These are phyloP conservation scores for Coniochaeta sp. DNA, from an alignment of 2,329 filamentous ascomycete species.

Conservation along the genomic window DNA sequence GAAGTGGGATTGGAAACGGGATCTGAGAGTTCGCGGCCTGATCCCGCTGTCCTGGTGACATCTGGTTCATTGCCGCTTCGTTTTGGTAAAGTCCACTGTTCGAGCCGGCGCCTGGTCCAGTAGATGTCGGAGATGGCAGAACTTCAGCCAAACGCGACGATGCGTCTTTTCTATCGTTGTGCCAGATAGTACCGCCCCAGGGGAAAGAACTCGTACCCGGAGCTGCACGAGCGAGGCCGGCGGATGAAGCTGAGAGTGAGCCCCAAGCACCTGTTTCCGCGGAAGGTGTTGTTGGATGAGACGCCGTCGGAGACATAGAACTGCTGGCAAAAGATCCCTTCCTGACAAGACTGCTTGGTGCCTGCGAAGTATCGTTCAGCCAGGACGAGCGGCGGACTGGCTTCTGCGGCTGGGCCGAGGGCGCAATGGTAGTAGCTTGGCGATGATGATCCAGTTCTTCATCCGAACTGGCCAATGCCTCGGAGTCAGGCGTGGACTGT, in stretches of 20 bases:
- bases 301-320: slow-evolving; percentile 71
- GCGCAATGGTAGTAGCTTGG: slow-evolving; percentile 40
- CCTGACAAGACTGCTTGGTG: slow-evolving; percentile 49
- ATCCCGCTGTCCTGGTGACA: slow-evolving; percentile 44
- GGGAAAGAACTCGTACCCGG: slow-evolving; percentile 46
- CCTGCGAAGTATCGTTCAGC: slow-evolving; percentile 73
- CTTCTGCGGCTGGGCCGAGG: slow-evolving; percentile 44
- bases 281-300: slow-evolving; percentile 74
- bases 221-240: slow-evolving; percentile 39
- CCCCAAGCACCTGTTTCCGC: slow-evolving; percentile 56
- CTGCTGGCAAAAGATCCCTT: slow-evolving; percentile 71
- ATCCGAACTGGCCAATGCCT: slow-evolving; percentile 88
- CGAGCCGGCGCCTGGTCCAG: slow-evolving; percentile 35
- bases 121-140: slow-evolving; percentile 66
- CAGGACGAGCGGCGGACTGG: slow-evolving; percentile 71
- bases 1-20: slow-evolving; percentile 79
- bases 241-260: slow-evolving; percentile 40
- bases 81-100: slow-evolving; percentile 40
- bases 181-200: slow-evolving; percentile 82
- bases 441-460: slow-evolving; percentile 72
- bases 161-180: slow-evolving; percentile 68
- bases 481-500: slow-evolving; percentile 87
- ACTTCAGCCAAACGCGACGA: slow-evolving; percentile 69
- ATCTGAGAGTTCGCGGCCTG: slow-evolving; percentile 57
- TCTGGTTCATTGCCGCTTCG: slow-evolving; percentile 37